Base-by-base conservation (phyloP, 2,329 filamentous ascomycete species). In the Penicillium sp. region DNA sequence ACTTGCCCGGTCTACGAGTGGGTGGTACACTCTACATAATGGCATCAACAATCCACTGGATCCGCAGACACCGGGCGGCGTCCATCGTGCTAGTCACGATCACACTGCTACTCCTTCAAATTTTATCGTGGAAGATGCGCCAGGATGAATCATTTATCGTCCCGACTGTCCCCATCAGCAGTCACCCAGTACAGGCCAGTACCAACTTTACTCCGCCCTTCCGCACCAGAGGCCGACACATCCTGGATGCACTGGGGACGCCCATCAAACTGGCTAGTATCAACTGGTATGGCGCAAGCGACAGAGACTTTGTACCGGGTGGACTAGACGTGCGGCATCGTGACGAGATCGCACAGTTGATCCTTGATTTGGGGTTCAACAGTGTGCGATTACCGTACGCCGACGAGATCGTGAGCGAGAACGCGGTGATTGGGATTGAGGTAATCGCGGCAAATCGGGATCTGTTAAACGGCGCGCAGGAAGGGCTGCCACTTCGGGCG, bases 241-340 rank as follows among this genome's bases (percentile, higher is more conserved):
- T 88, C 25, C 76, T 87, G 47, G 85, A 88, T 69, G 70, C 76
- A 8, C 63, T 72, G 1, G 81, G 79, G 35, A 74, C 77, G 27
- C 78, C 83, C 27, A 82, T 84, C 69, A 85, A 84, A 71, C 75
- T 89, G 7, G 72, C 81, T 16, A 84, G 81, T 18, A 75, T 87
- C 63, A 88, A 88, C 70, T 88, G 85, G 85, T 88, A 88, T 65
- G 85, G 86, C 30, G 85, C 81, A 3, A 86, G 83, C 63, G 85
- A 88, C 62, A 80, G 86, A 71, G 75, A 82, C 48, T 87, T 85
- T 61, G 78, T 88, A 10, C 78, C 82, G 0, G 82, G 83, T 31
- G 85, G 85, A 0, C 74, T 88, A 35, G 83, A 88, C 56, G 71
- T 84, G 20, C 78, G 79, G 62, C 83, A 88, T 69, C 82, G 85